Evolutionary conservation across 208 protist species (phyloP), one percentile per base, ranked within the genome.

Genomic region (Trypanosoma vivax): DNA sequence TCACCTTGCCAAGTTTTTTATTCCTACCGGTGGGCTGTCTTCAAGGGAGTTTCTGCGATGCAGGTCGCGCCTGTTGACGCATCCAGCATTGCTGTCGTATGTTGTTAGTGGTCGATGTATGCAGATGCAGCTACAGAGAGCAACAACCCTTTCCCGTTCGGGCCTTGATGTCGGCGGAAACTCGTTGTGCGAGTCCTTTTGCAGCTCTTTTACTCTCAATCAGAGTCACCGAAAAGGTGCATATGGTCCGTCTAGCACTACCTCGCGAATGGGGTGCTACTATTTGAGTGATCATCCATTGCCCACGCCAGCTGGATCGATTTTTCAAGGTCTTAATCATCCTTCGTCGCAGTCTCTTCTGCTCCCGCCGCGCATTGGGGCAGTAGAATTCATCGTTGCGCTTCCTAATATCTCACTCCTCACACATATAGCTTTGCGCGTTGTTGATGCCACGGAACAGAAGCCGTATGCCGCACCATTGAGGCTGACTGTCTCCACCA

Each of bases 401-500:
- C 33, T 71, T 13, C 64, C 55, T 27, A 24, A 33, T 16, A 35
- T 65, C 39, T 55, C 64, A 18, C 45, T 51, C 19, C 37, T 71
- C 27, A 65, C 64, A 14, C 64, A 71, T 43, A 31, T 71, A 19
- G 64, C 56, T 1, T 41, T 71, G n/a, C 14, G 21, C 19, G 34
- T 65, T 5, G 51, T 42, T 23, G 43, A 56, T 30, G 52, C 55
- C 10, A 11, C 52, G 28, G 42, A 71, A 11, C 25, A 53, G 23
- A 41, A 49, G 3, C 40, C 57, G 1, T 65, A 60, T 30, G 57
- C 57, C 1, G 54, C 47, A 7, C 30, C 25, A 3, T 43, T 65
- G 9, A 34, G 57, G 11, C 19, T 71, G 19, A 60, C 56, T 2
- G 43, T 71, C 23, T 28, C 38, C 16, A 49, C 56, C 9, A 48